phyloP scores from a whole-genome alignment of 805 yeast species.

The Wickerhamomyces silvicola region DNA sequence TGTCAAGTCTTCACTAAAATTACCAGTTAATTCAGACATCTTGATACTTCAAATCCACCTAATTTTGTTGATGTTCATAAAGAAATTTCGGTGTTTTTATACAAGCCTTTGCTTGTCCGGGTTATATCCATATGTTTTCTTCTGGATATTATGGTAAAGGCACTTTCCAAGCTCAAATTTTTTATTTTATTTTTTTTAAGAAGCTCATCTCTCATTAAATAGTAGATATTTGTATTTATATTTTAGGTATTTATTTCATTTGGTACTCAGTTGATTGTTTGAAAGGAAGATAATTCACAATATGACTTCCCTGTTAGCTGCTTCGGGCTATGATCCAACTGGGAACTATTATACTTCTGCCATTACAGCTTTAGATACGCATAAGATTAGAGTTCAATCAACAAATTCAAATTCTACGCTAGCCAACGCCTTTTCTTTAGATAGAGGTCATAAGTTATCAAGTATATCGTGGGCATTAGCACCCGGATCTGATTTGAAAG shows the following conservation, averaged over 20 bases:
- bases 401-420: slow-evolving; percentile 33
- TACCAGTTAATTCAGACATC: slow-evolving; percentile 19
- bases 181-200: too few relatives aligned
- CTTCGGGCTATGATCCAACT: slow-evolving; percentile 46
- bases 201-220: slow-evolving; percentile 9
- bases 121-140: not conserved
- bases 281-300: not conserved
- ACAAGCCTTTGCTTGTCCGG: slow-evolving; percentile 3
- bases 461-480: slow-evolving; percentile 46
- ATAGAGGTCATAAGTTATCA: slow-evolving; percentile 43
- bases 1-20: slow-evolving; percentile 32
- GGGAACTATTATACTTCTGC: slow-evolving; percentile 62
- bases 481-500: slow-evolving; percentile 4
- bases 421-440: slow-evolving; percentile 45
- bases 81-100: not conserved
- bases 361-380: slow-evolving; percentile 62
- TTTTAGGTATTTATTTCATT: too few relatives aligned
- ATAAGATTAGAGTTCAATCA: slow-evolving; percentile 60
- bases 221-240: too few relatives aligned
- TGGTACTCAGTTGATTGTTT: too few relatives aligned
- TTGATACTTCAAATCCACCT: too few relatives aligned
- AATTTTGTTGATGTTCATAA: too few relatives aligned
- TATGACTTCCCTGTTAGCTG: slow-evolving; percentile 10
- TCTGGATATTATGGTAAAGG: slow-evolving; percentile 1
- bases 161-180: not conserved